These are phyloP conservation scores for Mallotus nudiflorus DNA, from an alignment of 345 rosid genomes.

Conservation along the genomic window DNA sequence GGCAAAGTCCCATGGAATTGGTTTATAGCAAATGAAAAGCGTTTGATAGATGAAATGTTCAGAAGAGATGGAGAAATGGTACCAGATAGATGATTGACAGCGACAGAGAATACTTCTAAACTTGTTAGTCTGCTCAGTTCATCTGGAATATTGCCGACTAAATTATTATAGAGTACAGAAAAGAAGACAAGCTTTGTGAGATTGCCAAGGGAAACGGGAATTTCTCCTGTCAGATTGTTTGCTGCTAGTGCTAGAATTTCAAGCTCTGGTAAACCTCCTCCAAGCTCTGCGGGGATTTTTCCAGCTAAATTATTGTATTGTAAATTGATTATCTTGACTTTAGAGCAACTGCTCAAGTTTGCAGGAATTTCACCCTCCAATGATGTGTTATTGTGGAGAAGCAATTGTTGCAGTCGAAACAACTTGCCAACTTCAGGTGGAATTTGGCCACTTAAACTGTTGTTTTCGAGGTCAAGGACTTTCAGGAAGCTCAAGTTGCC, in stretches of 20 bases:
- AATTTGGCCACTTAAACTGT: too few species aligned
- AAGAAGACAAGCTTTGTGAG: not conserved
- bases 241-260: not conserved
- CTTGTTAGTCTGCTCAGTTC: conserved; percentile 7
- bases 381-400: too few species aligned
- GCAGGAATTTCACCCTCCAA: too few species aligned
- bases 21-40: conserved; percentile 3
- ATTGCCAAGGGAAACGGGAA: conserved; percentile 20
- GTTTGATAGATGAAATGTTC: conserved; percentile 12
- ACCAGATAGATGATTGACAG: conserved; percentile 13
- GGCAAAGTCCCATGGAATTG: conserved; percentile 14
- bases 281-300: conserved; percentile 22
- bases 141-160: conserved; percentile 19
- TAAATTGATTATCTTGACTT: not conserved
- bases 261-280: conserved; percentile 18
- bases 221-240: conserved; percentile 21
- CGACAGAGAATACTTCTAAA: not conserved
- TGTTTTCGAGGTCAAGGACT: too few species aligned
- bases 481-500: too few species aligned
- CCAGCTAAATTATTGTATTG: conserved; percentile 1
- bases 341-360: too few species aligned
- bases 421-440: too few species aligned
- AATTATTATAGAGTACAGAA: not conserved
- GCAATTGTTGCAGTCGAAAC: too few species aligned
- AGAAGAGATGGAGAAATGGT: conserved; percentile 19